phyloP scores from a whole-genome alignment of 2,329 filamentous ascomycete species.

The Phaeosphaeriaceae sp. region DNA sequence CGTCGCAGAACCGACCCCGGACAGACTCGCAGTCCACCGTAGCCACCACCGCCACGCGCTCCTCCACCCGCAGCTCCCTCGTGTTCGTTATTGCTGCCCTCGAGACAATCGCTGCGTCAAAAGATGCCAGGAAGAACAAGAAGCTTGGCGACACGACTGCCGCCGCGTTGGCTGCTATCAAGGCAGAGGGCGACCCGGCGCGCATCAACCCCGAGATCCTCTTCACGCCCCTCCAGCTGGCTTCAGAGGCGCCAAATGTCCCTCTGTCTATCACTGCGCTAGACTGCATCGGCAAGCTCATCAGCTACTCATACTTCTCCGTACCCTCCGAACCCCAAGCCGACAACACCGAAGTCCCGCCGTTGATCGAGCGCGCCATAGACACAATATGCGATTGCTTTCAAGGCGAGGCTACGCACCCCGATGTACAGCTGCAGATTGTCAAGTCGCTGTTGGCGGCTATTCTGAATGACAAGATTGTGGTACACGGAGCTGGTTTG shows the following conservation, averaged over 20 bases:
- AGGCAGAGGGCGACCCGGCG: conserved; percentile 76
- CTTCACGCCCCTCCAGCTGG: conserved; percentile 88
- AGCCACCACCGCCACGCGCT: conserved; percentile 58
- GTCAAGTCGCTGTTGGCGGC: conserved; percentile 96
- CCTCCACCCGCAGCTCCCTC: conserved; percentile 84
- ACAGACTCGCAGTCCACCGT: conserved; percentile 68
- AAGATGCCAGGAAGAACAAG: conserved; percentile 88
- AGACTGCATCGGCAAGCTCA: conserved; percentile 98
- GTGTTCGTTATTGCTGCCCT: conserved; percentile 95
- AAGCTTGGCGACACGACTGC: conserved; percentile 83
- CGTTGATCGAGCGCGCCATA: conserved; percentile 95
- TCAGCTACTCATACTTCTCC: conserved; percentile 98
- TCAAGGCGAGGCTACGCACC: conserved; percentile 90
- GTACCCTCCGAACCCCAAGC: conserved; percentile 61
- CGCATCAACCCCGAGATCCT: conserved; percentile 90
- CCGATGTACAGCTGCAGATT: conserved; percentile 95
- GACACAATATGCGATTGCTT: conserved; percentile 99
- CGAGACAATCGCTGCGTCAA: conserved; percentile 89
- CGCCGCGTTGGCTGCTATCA: conserved; percentile 84
- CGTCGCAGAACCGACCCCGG: conserved; percentile 51
- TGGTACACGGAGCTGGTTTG: conserved; percentile 94
- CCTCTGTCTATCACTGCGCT: conserved; percentile 88
- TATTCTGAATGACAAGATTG: conserved; percentile 97
- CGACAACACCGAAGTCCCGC: conserved; percentile 58
- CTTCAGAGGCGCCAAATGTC: conserved; percentile 85